Evolutionary conservation across 345 rosid genomes (phyloP), one percentile per base, ranked within the genome.

Genomic region (Salix viminalis): DNA sequence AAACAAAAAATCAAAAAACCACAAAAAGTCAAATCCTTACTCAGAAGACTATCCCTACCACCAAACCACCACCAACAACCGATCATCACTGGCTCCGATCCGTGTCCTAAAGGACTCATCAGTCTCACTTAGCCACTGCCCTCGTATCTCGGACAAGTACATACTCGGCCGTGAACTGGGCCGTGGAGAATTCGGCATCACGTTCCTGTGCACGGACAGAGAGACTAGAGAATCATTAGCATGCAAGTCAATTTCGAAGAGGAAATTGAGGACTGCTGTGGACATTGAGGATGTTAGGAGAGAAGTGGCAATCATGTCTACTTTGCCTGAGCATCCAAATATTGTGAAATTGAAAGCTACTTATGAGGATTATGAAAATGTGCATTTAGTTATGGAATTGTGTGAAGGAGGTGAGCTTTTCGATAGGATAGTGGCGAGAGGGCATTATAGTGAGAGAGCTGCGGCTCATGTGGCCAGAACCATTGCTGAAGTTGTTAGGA

Each of bases 401-500:
- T 95, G 99, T 34, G 97, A 93, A 75, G 99, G 99, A 48, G 99
- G 99, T 0, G 99, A 95, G 86, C 88, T 95, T 44, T 95, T 95
- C 14, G 99, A 95, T 71, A 80, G 99, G 87, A 95, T 95, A 21
- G 97, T 95, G 6, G 99, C 99, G 1, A 89, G 97, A 72, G 97
- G 99, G 14, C 99, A 93, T 82, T 95, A 93, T 73, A 90, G 92
- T 42, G 99, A 95, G 83, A 86, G 97, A 39, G 99, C 99, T 0
- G 97, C 99, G 32, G 97, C 99, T 2, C 83, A 81, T 46, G 85
- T 93, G 7, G 92, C 87, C 6, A 89, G 95, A 79, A 95, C 97
- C 46, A 82, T 93, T 2, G 96, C 90, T 6, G 97, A 95, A 79
- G 99, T 95, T 3, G 99, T 95, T 70, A 87, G 80, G 89, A 90